Base-by-base conservation (phyloP, 1,284 basidiomycete genomes). In the Ustilago sp. region DNA sequence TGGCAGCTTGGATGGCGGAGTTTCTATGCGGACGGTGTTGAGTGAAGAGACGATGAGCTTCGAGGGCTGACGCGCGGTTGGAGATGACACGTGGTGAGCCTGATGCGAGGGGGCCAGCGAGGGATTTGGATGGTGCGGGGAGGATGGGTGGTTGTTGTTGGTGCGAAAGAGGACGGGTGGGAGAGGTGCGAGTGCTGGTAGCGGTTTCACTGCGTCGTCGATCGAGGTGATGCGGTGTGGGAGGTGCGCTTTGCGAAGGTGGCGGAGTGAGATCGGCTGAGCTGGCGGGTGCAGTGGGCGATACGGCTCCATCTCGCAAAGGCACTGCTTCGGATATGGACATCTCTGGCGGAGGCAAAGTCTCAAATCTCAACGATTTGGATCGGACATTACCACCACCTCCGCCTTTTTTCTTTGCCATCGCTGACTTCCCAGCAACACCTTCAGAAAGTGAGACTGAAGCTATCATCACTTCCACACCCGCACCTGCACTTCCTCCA, bases 1-100 rank as follows among this genome's bases (percentile, higher is more conserved):
- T 83, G 9, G 81, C 81, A 15, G 80, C 80, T 35, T 83, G 81
- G 23, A 83, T 80, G 53, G 79, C 78, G 19, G 80, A 65, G 19
- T 48, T 56, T 13, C 59, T 17, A 45, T 45, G 69, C 28, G 68
- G 60, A 35, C 38, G 9, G 56, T 74, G 58, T 23, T 41, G 62
- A 41, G 63, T 59, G 31, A 80, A 77, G 7, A 80, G 59, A 34
- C 68, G 70, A 19, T 77, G 74, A 7, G 74, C 71, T 43, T 73
- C 74, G n/a, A 69, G 63, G 1, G 68, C 68, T 12, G 71, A 77
- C 1, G 75, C 64, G 11, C 78, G 65, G 31, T 72, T 67, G 64
- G 35, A 47, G 38, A 34, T 52, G 50, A 68, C 59, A 28, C 70
- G 70, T 17, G 70, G 65, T 19, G 70, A 64, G 1, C 48, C 57